Evolutionary conservation across 2,329 filamentous ascomycete species (phyloP).

Genomic region (Chrysosporium queenslandicum): DNA sequence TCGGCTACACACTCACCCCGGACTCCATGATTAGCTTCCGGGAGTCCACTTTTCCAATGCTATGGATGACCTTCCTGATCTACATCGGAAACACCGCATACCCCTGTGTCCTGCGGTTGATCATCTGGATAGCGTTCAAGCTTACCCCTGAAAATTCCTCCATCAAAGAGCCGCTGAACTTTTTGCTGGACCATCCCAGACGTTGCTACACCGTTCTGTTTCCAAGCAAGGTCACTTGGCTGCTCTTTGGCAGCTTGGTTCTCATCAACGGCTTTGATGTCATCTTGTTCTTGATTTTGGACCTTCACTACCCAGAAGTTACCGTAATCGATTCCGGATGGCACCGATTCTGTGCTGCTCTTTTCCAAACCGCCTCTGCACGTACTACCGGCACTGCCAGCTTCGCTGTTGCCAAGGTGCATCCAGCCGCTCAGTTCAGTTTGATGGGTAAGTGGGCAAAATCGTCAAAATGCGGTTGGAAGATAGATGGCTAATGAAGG

Average conservation of each 20-base stretch:
- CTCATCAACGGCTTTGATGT: conserved; percentile 47
- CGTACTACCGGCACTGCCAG: conserved; percentile 43
- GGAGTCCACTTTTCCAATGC: conserved; percentile 34
- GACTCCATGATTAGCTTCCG: conserved; percentile 46
- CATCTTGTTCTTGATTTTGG: conserved; percentile 44
- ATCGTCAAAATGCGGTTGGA: not conserved
- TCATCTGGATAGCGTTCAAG: conserved; percentile 49
- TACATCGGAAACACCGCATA: conserved; percentile 40
- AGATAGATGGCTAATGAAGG: conserved; percentile 22
- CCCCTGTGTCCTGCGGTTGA: conserved; percentile 46
- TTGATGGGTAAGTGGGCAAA: conserved; percentile 39
- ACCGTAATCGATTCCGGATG: conserved; percentile 13
- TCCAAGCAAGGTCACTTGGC: conserved; percentile 50
- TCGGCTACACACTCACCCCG: conserved; percentile 47
- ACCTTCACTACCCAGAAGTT: conserved; percentile 45
- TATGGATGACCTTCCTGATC: conserved; percentile 34
- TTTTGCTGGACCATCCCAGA: conserved; percentile 53
- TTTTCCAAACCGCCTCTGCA: conserved; percentile 48
- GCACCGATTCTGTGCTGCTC: conserved; percentile 23
- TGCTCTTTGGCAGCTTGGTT: conserved; percentile 44
- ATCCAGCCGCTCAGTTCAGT: conserved; percentile 46
- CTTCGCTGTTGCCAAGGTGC: conserved; percentile 44
- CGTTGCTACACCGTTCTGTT: conserved; percentile 56
- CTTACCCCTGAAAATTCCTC: conserved; percentile 31
- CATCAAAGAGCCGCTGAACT: conserved; percentile 39